phyloP scores from a whole-genome alignment of 228 moss, liverwort and hornwort species.

The Sphagnum fallax region DNA sequence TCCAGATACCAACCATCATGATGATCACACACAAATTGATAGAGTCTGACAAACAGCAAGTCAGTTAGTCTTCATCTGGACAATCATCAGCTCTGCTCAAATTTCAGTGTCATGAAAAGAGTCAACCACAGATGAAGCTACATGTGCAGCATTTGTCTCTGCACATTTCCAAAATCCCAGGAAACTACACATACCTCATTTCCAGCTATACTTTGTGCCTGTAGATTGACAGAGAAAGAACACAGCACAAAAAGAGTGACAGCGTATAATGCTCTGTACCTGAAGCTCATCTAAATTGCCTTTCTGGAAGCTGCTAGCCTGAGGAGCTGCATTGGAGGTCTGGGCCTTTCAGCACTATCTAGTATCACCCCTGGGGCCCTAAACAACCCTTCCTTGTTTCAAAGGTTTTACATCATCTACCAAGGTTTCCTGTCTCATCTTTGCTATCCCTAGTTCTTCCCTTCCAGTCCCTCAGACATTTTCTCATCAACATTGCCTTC shows the following conservation, averaged over 20 bases:
- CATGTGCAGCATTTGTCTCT: too few relatives aligned
- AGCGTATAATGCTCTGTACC: conserved; percentile 26
- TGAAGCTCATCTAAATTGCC: conserved; percentile 53
- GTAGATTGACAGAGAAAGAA: not conserved
- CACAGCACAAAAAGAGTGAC: not conserved
- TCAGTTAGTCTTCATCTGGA: conserved; percentile 15
- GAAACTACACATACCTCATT: not conserved
- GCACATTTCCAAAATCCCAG: not conserved
- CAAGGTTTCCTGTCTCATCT: conserved; percentile 9
- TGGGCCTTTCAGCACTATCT: conserved; percentile 12
- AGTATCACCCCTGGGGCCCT: conserved; percentile 3
- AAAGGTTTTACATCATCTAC: conserved; percentile 1
- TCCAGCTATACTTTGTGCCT: too few relatives aligned
- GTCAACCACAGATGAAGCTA: too few relatives aligned
- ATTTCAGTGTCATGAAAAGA: not conserved
- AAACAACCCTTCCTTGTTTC: conserved; percentile 1
- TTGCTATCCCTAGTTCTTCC: conserved; percentile 8
- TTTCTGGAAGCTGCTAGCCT: conserved; percentile 22
- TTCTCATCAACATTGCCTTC: conserved; percentile 9
- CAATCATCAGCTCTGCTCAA: conserved; percentile 3
- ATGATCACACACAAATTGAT: conserved; percentile 23
- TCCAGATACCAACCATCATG: conserved; percentile 20
- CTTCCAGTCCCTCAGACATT: conserved; percentile 20
- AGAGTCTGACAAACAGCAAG: conserved; percentile 19
- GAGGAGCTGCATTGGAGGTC: conserved; percentile 7